A percentile compares a stretch with the other conserved stretches of the same genome.
phyloP scores from a whole-genome alignment of 306 rosid species.

The Pachyrhizus erosus region DNA sequence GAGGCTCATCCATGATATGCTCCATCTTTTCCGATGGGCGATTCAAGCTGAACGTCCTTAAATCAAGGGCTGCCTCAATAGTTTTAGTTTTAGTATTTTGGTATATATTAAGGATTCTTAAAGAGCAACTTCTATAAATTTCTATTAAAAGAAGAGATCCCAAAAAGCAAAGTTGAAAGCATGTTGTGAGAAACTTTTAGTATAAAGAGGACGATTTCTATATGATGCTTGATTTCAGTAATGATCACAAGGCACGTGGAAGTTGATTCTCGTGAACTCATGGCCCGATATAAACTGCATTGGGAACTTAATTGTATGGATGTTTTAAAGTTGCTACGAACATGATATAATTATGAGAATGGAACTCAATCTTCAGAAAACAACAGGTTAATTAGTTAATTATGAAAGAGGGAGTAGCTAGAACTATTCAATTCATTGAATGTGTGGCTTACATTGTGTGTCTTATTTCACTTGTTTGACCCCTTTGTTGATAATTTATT shows the following conservation, averaged over 20 bases:
- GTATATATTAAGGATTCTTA: background rate
- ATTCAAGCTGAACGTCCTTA: constrained; percentile 42
- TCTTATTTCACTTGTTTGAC: background rate
- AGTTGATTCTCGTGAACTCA: constrained; percentile 32
- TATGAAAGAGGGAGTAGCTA: background rate
- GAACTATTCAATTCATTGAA: constrained; percentile 29
- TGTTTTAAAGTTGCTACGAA: constrained; percentile 35
- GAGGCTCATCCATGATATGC: background rate
- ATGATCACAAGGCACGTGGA: constrained; percentile 65
- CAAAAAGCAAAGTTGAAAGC: constrained; percentile 28
- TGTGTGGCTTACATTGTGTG: background rate
- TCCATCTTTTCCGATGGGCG: background rate
- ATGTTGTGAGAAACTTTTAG: background rate
- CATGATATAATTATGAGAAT: constrained; percentile 56
- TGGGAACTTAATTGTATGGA: constrained; percentile 36
- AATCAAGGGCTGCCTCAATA: constrained; percentile 39
- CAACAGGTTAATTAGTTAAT: background rate
- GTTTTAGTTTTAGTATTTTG: too few relatives aligned
- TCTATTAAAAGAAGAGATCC: constrained; percentile 31
- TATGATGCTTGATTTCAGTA: constrained; percentile 36
- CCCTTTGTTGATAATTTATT: constrained; percentile 11
- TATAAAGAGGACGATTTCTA: constrained; percentile 24
- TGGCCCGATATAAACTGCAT: constrained; percentile 37
- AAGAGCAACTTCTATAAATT: constrained; percentile 32
- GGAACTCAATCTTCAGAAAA: constrained; percentile 19